Conservation (phyloP, 2,329 filamentous ascomycete species). For the Botrytis elliptica region DNA sequence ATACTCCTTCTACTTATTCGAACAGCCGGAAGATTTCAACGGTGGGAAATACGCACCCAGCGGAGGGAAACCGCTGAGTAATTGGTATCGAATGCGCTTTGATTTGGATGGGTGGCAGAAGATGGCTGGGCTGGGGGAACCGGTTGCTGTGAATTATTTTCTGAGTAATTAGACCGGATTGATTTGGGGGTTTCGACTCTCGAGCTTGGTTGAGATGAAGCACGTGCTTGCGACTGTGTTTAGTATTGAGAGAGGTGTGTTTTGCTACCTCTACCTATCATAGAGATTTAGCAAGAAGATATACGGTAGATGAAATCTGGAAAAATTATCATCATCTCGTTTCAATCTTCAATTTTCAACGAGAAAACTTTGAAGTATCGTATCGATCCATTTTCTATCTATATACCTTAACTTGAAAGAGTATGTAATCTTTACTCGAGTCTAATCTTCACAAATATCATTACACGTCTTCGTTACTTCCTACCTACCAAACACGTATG, state of each 20-base stretch:
- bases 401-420: neutral
- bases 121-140: slow-evolving; percentile 37
- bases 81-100: slow-evolving; percentile 44
- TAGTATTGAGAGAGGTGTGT: neutral
- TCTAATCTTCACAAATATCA: no score
- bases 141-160: slow-evolving; percentile 44
- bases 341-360: neutral
- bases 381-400: neutral
- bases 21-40: slow-evolving; percentile 46
- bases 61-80: slow-evolving; percentile 41
- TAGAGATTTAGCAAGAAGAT: neutral
- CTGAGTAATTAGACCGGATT: slow-evolving; percentile 33
- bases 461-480: neutral
- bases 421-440: no score
- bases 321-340: neutral
- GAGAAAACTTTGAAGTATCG: no score
- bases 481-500: no score
- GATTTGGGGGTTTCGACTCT: neutral
- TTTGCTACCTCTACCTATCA: no score
- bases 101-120: slow-evolving; percentile 45
- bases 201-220: neutral
- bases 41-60: slow-evolving; percentile 40
- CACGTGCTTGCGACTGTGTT: neutral
- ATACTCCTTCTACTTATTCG: slow-evolving; percentile 50
- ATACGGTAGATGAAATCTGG: neutral